Conservation (phyloP, 805 yeast species). For the Cyberlindnera mrakii region DNA sequence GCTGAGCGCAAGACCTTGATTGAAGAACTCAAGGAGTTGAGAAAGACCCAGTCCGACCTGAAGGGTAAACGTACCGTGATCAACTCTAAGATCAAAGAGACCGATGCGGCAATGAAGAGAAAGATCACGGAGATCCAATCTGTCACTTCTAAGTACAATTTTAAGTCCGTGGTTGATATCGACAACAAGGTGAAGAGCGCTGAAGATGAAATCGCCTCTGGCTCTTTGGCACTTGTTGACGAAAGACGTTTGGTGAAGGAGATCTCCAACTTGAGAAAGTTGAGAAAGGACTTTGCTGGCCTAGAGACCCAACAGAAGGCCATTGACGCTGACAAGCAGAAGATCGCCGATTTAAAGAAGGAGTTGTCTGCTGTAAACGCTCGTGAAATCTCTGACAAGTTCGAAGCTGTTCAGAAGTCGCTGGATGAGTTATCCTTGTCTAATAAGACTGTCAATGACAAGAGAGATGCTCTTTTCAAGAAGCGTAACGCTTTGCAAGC, state of each 20-base stretch:
- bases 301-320: constrained; percentile 71
- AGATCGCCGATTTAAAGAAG: constrained; percentile 70
- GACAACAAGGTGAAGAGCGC: constrained; percentile 58
- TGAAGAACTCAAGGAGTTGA: constrained; percentile 39
- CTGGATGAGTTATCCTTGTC: constrained; percentile 59
- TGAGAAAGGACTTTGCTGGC: constrained; percentile 69
- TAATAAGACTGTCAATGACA: constrained; percentile 56
- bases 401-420: constrained; percentile 61
- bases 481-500: constrained; percentile 63
- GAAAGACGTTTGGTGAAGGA: constrained; percentile 85
- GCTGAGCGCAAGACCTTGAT: constrained; percentile 49
- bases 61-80: constrained; percentile 39
- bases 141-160: constrained; percentile 63
- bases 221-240: constrained; percentile 79
- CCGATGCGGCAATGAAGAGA: constrained; percentile 68
- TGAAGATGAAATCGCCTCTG: constrained; percentile 72
- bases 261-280: constrained; percentile 74
- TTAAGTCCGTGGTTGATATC: constrained; percentile 62
- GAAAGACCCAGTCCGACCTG: constrained; percentile 40
- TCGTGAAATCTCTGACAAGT: constrained; percentile 61
- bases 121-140: constrained; percentile 70
- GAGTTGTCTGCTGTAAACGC: constrained; percentile 49
- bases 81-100: constrained; percentile 60
- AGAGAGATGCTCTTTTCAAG: constrained; percentile 56
- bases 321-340: constrained; percentile 71